Evolutionary conservation across 176 grass and related monocot species (phyloP), one percentile per base, ranked within the genome.

Genomic region (Hordeum vulgare): DNA sequence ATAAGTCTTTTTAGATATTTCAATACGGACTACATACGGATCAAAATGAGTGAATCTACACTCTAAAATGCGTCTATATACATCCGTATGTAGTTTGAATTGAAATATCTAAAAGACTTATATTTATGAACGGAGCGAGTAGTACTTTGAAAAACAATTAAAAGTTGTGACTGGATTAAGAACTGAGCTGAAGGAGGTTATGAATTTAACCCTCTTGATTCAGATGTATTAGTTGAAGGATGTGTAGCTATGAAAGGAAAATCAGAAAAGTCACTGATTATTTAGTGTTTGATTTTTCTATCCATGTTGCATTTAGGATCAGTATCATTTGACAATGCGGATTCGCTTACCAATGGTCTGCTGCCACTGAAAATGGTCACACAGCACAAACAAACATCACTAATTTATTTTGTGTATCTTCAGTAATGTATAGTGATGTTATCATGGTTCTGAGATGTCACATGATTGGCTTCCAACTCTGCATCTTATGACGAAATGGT

Each of bases 401-500:
- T 12, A 44, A 3, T 33, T 33, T 34, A 44, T 13, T 67, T 13
- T 66, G 9, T 36, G 45, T 37, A 31, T 49, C 31, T 73, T 26
- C 37, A 71, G 39, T 66, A 36, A 5, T 76, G 40, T 33, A 9
- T 53, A 45, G 14, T 63, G 37, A 76, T 73, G 24, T 49, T 49
- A 49, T 49, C 70, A 73, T 47, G 40, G n/a, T 72, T 72, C 71
- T 74, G 44, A 74, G 8, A 74, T 31, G 42, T 67, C 10, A 62
- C 53, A 77, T 74, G 4, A 8, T 37, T 34, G 21, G 8, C 40
- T 66, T 75, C 15, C 60, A 75, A 37, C 15, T 67, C 17, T 85
- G 42, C 75, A 73, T 79, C 41, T 69, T 77, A 7, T 83, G 81
- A 34, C 25, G 15, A 47, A 69, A 62, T 40, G 40, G 6, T 78